Evolutionary conservation across 2,329 filamentous ascomycete genomes (phyloP).

Genomic region (Colletotrichum shisoi): DNA sequence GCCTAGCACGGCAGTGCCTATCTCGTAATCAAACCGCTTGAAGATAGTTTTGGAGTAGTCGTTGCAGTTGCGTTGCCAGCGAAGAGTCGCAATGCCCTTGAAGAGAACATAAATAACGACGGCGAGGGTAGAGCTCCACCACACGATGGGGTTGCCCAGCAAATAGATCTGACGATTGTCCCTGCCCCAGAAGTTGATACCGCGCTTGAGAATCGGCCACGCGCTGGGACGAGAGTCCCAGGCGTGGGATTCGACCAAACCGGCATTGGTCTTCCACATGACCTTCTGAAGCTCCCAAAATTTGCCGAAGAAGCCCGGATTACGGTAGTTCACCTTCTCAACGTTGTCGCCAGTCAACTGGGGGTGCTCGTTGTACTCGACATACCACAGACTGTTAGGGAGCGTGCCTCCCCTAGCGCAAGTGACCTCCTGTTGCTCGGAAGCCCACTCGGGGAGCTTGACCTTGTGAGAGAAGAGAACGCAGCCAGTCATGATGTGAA

Average conservation of each 20-base stretch:
- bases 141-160: slow-evolving; percentile 91
- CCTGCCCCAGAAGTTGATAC: slow-evolving; percentile 99
- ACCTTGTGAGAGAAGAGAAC: slow-evolving; percentile 98
- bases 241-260: slow-evolving; percentile 92
- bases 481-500: slow-evolving; percentile 97
- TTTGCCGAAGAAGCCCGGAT: slow-evolving; percentile 95
- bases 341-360: slow-evolving; percentile 71
- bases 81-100: slow-evolving; percentile 85
- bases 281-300: slow-evolving; percentile 97
- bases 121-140: slow-evolving; percentile 86
- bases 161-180: slow-evolving; percentile 95
- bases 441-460: slow-evolving; percentile 97
- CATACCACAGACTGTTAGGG: slow-evolving; percentile 96
- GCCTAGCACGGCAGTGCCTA: slow-evolving; percentile 86
- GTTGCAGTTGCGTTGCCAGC: slow-evolving; percentile 92
- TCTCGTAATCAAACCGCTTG: slow-evolving; percentile 97
- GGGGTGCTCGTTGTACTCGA: slow-evolving; percentile 90
- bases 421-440: slow-evolving; percentile 98
- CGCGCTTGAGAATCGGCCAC: slow-evolving; percentile 90
- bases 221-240: slow-evolving; percentile 96
- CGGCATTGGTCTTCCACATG: slow-evolving; percentile 99
- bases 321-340: slow-evolving; percentile 95
- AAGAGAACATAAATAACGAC: slow-evolving; percentile 80
- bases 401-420: slow-evolving; percentile 90
- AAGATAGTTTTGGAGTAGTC: slow-evolving; percentile 85